phyloP scores from a whole-genome alignment of 116 monocot genomes.

The Trichopus zeylanicus region DNA sequence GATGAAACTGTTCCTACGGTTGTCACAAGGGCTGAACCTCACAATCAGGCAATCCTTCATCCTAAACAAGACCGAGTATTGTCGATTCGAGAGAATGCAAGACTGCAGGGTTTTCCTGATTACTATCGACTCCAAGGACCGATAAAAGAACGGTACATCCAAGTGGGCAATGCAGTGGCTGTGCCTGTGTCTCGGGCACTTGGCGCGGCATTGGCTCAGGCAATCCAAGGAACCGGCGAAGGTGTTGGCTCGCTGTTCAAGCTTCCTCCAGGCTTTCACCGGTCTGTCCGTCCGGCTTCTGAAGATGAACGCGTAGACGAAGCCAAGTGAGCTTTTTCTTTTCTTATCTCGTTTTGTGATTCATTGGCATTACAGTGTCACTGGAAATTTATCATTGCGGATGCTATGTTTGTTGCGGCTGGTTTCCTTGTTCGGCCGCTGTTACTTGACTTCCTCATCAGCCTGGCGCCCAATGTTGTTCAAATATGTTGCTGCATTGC shows the following conservation, averaged over 20 bases:
- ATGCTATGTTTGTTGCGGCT: too few species aligned
- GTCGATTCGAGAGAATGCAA: constrained; percentile 75
- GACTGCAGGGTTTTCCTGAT: constrained; percentile 94
- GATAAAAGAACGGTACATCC: constrained; percentile 57
- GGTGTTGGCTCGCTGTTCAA: not conserved
- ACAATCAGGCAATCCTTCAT: constrained; percentile 76
- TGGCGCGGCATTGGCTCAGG: not conserved
- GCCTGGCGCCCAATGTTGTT: too few species aligned
- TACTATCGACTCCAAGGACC: constrained; percentile 60
- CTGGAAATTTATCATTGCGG: too few species aligned
- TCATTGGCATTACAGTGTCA: too few species aligned
- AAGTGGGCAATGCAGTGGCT: constrained; percentile 2
- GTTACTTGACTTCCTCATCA: too few species aligned
- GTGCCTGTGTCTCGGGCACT: not conserved
- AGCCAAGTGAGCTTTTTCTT: too few species aligned
- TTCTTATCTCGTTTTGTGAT: too few species aligned
- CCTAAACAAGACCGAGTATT: constrained; percentile 82
- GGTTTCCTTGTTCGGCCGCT: too few species aligned
- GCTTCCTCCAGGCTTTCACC: not conserved
- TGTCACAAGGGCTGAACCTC: constrained; percentile 76
- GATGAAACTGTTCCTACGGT: constrained; percentile 92
- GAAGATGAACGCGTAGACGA: too few species aligned
- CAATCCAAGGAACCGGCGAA: not conserved
- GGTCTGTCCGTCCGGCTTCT: too few species aligned
- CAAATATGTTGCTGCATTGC: too few species aligned